A percentile compares a stretch with the other conserved stretches of the same genome.
Conservation (phyloP, 352 stramenopile genomes). For the Pythium sp. region DNA sequence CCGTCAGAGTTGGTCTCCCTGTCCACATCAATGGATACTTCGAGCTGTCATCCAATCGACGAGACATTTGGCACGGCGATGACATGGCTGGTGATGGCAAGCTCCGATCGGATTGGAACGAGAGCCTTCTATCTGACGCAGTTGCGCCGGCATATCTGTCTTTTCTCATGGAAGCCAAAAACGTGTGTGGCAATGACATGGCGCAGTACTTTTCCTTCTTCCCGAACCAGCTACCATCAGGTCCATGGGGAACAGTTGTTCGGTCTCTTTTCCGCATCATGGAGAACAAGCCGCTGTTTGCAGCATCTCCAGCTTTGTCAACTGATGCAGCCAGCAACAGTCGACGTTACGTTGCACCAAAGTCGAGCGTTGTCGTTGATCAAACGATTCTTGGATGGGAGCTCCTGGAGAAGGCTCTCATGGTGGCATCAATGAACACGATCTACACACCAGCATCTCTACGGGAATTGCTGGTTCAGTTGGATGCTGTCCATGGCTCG, state of each 20-base stretch:
- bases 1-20: conserved; percentile 81
- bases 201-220: conserved; percentile 53
- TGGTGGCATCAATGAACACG: conserved; percentile 26
- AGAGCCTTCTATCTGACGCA: conserved; percentile 58
- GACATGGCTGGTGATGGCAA: conserved; percentile 81
- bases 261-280: conserved; percentile 55
- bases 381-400: conserved; percentile 41
- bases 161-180: conserved; percentile 56
- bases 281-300: conserved; percentile 46
- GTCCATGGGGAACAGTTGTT: conserved; percentile 52
- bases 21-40: conserved; percentile 95
- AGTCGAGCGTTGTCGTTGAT: conserved; percentile 43
- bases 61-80: conserved; percentile 82
- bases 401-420: conserved; percentile 36
- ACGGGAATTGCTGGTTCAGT: conserved; percentile 42
- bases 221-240: conserved; percentile 38
- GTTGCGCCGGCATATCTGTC: conserved; percentile 73
- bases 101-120: conserved; percentile 77
- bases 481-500: conserved; percentile 43
- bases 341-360: conserved; percentile 28
- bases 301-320: conserved; percentile 23
- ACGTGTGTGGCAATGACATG: conserved; percentile 32
- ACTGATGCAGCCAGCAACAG: neutral
- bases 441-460: conserved; percentile 34
- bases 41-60: conserved; percentile 88